Base-by-base conservation (phyloP, 169 alveolate genomes). In the Besnoitia besnoiti region DNA sequence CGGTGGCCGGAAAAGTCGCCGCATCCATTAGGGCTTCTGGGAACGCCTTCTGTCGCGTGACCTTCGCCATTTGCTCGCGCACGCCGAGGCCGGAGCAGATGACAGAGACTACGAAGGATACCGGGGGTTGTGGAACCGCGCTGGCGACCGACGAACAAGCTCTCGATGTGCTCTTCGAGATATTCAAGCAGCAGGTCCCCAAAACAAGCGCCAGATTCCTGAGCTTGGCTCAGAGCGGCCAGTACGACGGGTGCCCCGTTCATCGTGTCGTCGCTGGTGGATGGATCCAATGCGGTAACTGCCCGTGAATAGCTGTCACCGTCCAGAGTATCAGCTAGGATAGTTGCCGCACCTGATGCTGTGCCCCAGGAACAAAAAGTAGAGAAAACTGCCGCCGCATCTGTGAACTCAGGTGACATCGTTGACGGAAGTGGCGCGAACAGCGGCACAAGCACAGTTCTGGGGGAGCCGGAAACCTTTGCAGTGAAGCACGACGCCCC, bases 211-310 rank as follows among this genome's bases (percentile, higher is more conserved):
- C 50, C 40, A 21, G 35, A 14, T 77, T 77, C 55, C 12, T 77
- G 49, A 77, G 10, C 59, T 1, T 42, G 24, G 87, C 87, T 44
- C 37, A 39, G 30, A 16, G 59, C 7, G 55, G 55, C 44, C 33
- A 44, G 16, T 77, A 77, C 87, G 40, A 77, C 47, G 87, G 87
- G 27, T 77, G 87, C 59, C 44, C 40, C 16, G 59, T 77, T 30
- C 87, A 77, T 35, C 87, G 87, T 51, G 33, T 77, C 50, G 87
- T 77, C 37, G 59, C 87, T 77, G 59, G 40, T 14, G 87, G 87
- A 0, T 77, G 87, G 87, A 77, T 77, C 30, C 87, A 77, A 42
- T 0, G 35, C 59, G 87, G 87, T 77, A 77, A 16, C 59, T 33
- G 7, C 79, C n/a, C 47, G 14, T 37, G 12, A n/a, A n/a, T n/a